Evolutionary conservation across 148 eudicot genomes (phyloP), one percentile per base, ranked within the genome.

Genomic region (Simmondsia chinensis): DNA sequence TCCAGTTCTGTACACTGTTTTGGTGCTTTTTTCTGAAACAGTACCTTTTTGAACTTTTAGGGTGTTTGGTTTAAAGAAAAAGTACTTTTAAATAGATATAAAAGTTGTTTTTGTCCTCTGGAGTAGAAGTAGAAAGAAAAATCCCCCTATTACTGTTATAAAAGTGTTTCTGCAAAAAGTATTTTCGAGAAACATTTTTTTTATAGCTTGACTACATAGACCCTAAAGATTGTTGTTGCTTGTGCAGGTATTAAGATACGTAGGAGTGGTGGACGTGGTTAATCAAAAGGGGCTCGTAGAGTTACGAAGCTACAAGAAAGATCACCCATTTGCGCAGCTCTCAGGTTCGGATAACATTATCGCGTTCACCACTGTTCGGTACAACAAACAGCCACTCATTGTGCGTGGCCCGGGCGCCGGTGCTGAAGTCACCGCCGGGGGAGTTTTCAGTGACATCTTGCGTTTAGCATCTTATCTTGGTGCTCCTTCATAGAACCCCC

Each of bases 401-500:
- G 80, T 91, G 9, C 94, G 99, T 19, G 99, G 96, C 3, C 99
- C 99, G 7, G 99, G 99, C 33, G 99, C 96, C 19, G 99, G 99
- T 2, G 96, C 89, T 2, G 77, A 76, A 60, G 99, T 91, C 19
- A 91, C 96, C 1, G 99, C 99, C 36, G 99, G 94, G 24, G 99
- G 99, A 45, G 80, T 91, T 41, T 91, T 91, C 56, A 86, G 96
- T 31, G 99, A 91, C 62, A 68, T 91, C 12, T 58, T 91, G 55
- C 79, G 89, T 18, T 70, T 91, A 53, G 89, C 99, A 45, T 86
- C 96, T 1, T 72, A 91, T 64, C 96, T 91, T 1, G 99, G 99
- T 10, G 94, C 99, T 33, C 96, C 99, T 10, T 91, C 99, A 40
- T 91, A 74, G 29, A 12, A 36, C 35, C n/a, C 35, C 35, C n/a